Conservation (phyloP, 106 monocot genomes). For the Allium cepa region DNA sequence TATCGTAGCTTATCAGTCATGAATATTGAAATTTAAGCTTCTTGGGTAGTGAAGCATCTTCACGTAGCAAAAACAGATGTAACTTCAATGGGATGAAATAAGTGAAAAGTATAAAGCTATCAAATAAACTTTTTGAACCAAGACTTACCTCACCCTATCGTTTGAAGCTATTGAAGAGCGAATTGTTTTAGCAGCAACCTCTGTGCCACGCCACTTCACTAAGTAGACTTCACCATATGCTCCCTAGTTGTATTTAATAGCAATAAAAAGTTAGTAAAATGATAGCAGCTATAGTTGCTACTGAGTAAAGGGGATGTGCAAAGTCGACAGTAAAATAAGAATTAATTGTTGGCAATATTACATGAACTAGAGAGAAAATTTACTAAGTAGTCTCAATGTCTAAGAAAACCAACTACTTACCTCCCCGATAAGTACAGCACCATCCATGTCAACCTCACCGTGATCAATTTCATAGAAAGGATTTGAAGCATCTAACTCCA, state of each 20-base stretch:
- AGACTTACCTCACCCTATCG: constrained; percentile 15
- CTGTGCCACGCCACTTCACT: constrained; percentile 20
- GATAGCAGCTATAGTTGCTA: too few relatives aligned
- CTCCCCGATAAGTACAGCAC: constrained; percentile 15
- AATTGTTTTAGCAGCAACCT: constrained; percentile 26
- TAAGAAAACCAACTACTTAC: not conserved
- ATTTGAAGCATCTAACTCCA: constrained; percentile 8
- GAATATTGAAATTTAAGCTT: too few relatives aligned
- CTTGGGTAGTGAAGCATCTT: too few relatives aligned
- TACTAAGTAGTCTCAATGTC: not conserved
- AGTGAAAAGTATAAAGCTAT: too few relatives aligned
- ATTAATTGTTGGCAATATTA: too few relatives aligned
- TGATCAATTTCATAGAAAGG: constrained; percentile 18
- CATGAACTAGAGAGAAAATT: not conserved
- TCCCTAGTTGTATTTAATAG: constrained; percentile 9
- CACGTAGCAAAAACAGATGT: too few relatives aligned
- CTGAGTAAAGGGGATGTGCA: too few relatives aligned
- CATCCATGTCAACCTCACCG: constrained; percentile 19
- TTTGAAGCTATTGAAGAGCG: constrained; percentile 20
- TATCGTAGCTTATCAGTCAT: too few relatives aligned
- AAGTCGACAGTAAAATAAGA: not conserved
- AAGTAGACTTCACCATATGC: constrained; percentile 21
- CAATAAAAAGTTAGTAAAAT: not conserved
- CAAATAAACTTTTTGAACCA: too few relatives aligned
- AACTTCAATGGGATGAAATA: too few relatives aligned